Conservation (phyloP, 2,329 filamentous ascomycete genomes). For the Colletotrichum kahawae region DNA sequence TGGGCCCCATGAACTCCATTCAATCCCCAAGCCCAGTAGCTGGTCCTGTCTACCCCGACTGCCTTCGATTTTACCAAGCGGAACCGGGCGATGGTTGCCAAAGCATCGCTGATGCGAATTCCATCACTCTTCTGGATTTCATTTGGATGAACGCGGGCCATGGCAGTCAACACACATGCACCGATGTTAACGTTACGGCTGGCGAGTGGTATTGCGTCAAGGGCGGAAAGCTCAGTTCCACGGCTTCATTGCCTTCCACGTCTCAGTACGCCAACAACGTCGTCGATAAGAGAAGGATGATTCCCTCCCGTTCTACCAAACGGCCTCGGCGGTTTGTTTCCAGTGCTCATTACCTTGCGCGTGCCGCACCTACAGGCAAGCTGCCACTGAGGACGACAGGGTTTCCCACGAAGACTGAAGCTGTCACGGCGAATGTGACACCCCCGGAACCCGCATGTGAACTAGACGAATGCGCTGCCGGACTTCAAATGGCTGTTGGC, state of each 20-base stretch:
- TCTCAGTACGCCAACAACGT: not conserved
- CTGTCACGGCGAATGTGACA: not conserved
- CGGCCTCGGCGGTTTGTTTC: not conserved
- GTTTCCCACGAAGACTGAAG: not conserved
- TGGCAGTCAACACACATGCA: not conserved
- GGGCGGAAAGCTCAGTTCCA: not conserved
- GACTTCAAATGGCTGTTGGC: not conserved
- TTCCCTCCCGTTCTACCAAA: not conserved
- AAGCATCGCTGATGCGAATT: slow-evolving; percentile 29
- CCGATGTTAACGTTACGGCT: not conserved
- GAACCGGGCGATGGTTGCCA: not conserved
- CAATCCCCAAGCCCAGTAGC: not conserved
- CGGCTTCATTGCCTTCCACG: not conserved
- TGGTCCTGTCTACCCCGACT: not conserved
- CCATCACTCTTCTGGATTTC: slow-evolving; percentile 30
- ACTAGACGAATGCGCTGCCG: not conserved
- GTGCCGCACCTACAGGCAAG: not conserved
- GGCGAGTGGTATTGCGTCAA: slow-evolving; percentile 28
- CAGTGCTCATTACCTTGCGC: not conserved
- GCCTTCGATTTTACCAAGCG: slow-evolving; percentile 1
- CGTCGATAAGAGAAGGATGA: not conserved
- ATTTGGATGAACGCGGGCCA: slow-evolving; percentile 26
- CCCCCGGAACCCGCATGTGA: not conserved
- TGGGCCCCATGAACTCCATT: not conserved
- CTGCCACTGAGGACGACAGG: not conserved